phyloP scores from a whole-genome alignment of 2,329 filamentous ascomycete species.

The Aotearoamyces nothofagi region DNA sequence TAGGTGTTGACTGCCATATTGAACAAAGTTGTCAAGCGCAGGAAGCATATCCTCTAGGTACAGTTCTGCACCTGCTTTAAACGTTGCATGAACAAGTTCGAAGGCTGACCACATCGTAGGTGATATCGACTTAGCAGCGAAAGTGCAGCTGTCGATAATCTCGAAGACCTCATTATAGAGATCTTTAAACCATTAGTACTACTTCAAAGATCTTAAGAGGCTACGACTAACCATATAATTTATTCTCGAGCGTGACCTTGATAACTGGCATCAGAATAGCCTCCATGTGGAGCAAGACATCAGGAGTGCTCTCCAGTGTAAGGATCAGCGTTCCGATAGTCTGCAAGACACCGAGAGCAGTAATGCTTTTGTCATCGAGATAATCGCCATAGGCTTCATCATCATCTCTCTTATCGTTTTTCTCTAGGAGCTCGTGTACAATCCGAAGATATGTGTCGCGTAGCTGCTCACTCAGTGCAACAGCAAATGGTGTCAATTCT shows the following conservation, averaged over 20 bases:
- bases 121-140: constrained; percentile 90
- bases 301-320: constrained; percentile 90
- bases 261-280: constrained; percentile 96
- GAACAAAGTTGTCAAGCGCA: constrained; percentile 93
- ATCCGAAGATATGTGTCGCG: constrained; percentile 93
- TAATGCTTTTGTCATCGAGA: constrained; percentile 96
- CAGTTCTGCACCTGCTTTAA: constrained; percentile 91
- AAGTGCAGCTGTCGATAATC: constrained; percentile 98
- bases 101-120: constrained; percentile 98
- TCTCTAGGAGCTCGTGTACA: constrained; percentile 78
- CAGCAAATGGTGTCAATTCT: constrained; percentile 91
- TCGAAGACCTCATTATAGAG: constrained; percentile 98
- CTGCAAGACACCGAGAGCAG: constrained; percentile 86
- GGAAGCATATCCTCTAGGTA: constrained; percentile 99
- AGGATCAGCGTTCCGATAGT: constrained; percentile 96
- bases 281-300: constrained; percentile 87
- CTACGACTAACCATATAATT: constrained; percentile 61
- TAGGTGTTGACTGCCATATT: constrained; percentile 72
- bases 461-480: constrained; percentile 88
- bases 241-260: constrained; percentile 90
- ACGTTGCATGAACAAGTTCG: constrained; percentile 88
- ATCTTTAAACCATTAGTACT: constrained; percentile 33
- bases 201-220: background rate
- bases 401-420: constrained; percentile 62
- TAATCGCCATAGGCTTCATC: constrained; percentile 78